Evolutionary conservation across 2,329 filamentous ascomycete genomes (phyloP).

Genomic region (Thermomyces lanuginosus): DNA sequence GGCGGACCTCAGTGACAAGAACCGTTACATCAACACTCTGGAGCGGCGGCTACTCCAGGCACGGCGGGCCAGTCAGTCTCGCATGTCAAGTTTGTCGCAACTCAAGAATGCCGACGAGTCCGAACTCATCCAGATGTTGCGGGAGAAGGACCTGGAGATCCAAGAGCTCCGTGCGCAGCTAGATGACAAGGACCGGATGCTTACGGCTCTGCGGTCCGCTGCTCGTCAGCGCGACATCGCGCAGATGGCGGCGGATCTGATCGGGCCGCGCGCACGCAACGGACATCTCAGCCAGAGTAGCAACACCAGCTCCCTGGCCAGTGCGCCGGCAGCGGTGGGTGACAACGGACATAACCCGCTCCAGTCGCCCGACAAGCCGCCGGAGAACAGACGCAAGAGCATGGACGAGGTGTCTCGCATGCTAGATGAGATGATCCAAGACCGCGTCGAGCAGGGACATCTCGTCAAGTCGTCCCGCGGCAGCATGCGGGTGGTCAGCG

Average conservation of each 20-base stretch:
- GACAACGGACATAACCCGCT: slow-evolving; percentile 16
- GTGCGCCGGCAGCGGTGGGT: slow-evolving; percentile 7
- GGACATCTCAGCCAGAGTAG: slow-evolving; percentile 16
- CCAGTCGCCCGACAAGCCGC: slow-evolving; percentile 19
- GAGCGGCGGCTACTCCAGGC: slow-evolving; percentile 88
- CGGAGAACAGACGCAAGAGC: slow-evolving; percentile 45
- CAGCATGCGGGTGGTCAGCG: slow-evolving; percentile 44
- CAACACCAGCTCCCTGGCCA: slow-evolving; percentile 15
- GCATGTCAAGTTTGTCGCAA: slow-evolving; percentile 55
- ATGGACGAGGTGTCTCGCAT: slow-evolving; percentile 88
- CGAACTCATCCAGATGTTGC: slow-evolving; percentile 53
- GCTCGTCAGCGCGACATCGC: slow-evolving; percentile 73
- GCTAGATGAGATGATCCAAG: slow-evolving; percentile 91
- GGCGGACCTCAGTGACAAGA: slow-evolving; percentile 91
- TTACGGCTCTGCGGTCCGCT: slow-evolving; percentile 68
- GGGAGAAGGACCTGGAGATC: slow-evolving; percentile 87
- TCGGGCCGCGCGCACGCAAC: slow-evolving; percentile 14
- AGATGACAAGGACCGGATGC: slow-evolving; percentile 91
- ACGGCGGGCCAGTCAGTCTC: slow-evolving; percentile 72
- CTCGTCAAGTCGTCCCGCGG: slow-evolving; percentile 50
- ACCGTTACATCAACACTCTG: slow-evolving; percentile 83
- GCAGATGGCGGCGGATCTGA: slow-evolving; percentile 35
- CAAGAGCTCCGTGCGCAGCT: slow-evolving; percentile 73
- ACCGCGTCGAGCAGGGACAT: slow-evolving; percentile 62
- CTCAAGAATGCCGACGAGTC: slow-evolving; percentile 55